Evolutionary conservation across 345 rosid genomes (phyloP), one percentile per base, ranked within the genome.

Genomic region (Zanthoxylum bungeanum): DNA sequence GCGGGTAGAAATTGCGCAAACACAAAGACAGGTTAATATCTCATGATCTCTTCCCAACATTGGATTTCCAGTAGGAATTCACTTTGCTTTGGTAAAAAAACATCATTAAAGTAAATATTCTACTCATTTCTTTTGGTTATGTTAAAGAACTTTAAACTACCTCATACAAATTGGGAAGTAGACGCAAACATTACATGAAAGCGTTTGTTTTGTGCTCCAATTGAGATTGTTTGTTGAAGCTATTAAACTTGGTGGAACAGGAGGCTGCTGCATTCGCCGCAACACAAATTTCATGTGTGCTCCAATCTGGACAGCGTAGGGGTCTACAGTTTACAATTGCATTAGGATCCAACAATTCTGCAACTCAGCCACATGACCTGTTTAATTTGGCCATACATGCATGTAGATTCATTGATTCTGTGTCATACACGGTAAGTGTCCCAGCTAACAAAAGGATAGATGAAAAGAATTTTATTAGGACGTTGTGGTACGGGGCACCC

Each of bases 231-330:
- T 39, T 60, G 8, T 60, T 59, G 31, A 69, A 75, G 12, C 31
- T 70, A 53, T 42, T 55, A 61, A n/a, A 27, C 44, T 62, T 70
- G 60, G 12, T 69, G 64, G 66, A 70, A 73, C 90, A 91, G 97
- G 98, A 91, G 82, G 95, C 93, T 37, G 87, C 91, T 3, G 88
- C 96, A 4, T 76, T 87, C 73, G 90, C 92, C 33, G 98, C 93
- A 7, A 84, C 96, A 40, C 92, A 85, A 51, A 88, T 93, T 72
- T 94, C 97, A 19, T 85, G 90, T 67, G 96, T 91, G 51, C 86
- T 93, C 36, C 89, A 90, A 74, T 85, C 97, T 3, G 89, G 88
- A 21, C 96, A 83, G 58, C 91, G 71, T 22, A 80, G 60, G 64
- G 92, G 91, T 66, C 75, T 93, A 82, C 97, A 89, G 70, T 91